These are phyloP conservation scores for Xylaria sp. DNA, from an alignment of 2,329 filamentous ascomycete genomes.

Conservation along the genomic window DNA sequence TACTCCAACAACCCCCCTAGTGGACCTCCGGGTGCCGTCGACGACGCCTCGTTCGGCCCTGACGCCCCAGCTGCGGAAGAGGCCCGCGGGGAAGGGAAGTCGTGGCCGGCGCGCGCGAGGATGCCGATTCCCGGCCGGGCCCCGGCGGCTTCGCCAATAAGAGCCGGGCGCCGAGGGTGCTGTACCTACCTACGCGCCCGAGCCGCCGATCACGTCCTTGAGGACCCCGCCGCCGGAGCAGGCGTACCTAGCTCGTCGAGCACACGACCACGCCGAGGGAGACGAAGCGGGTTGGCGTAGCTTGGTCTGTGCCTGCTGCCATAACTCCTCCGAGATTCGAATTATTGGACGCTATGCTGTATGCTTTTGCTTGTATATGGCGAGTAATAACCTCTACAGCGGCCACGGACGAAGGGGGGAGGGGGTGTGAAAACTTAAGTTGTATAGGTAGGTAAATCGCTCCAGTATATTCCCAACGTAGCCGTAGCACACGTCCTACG, in stretches of 20 bases:
- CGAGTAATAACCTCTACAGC: too few species aligned
- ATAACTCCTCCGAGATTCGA: too few species aligned
- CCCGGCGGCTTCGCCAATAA: background rate
- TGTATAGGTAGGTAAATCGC: too few species aligned
- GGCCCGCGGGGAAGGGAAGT: constrained; percentile 12
- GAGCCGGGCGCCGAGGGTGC: constrained; percentile 18
- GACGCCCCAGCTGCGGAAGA: constrained; percentile 6
- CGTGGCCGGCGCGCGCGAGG: constrained; percentile 14
- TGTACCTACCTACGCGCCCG: constrained; percentile 39
- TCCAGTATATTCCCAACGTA: too few species aligned
- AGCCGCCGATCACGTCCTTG: constrained; percentile 37
- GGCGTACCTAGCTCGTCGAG: constrained; percentile 40
- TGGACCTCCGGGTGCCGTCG: constrained; percentile 5
- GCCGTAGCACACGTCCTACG: too few species aligned
- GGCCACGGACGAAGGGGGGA: too few species aligned
- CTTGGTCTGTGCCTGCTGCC: too few species aligned
- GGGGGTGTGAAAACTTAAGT: too few species aligned
- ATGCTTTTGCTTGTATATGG: too few species aligned
- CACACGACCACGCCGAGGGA: constrained; percentile 41
- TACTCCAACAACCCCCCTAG: constrained; percentile 19
- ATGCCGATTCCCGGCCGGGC: constrained; percentile 5
- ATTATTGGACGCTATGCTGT: too few species aligned
- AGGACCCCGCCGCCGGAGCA: constrained; percentile 30
- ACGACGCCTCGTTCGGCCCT: background rate
- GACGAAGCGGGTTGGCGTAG: constrained; percentile 22